A percentile compares a stretch with the other conserved stretches of the same genome.
phyloP scores from a whole-genome alignment of 2,329 filamentous ascomycete genomes.

The Intubia oerlemansii region DNA sequence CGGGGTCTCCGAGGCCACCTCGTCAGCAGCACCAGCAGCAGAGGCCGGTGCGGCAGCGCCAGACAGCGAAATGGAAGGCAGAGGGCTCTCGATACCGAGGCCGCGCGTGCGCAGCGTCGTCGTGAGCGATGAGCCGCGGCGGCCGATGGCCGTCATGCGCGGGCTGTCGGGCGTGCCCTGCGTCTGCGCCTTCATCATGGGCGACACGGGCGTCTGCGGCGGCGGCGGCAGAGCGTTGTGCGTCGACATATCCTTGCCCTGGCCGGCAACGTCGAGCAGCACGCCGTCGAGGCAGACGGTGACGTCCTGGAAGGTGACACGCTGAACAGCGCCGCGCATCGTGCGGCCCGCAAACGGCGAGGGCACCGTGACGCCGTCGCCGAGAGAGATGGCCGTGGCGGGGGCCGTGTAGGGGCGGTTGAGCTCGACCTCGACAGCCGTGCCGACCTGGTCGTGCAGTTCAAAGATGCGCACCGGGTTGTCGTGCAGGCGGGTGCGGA shows the following conservation, averaged over 20 bases:
- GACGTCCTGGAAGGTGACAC: conserved; percentile 54
- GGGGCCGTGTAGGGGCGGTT: conserved; percentile 46
- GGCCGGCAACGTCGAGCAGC: conserved; percentile 29
- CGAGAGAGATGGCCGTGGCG: neutral
- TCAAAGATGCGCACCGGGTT: conserved; percentile 69
- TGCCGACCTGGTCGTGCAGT: conserved; percentile 57
- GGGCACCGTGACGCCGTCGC: conserved; percentile 15
- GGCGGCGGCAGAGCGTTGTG: conserved; percentile 29
- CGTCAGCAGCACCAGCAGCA: conserved; percentile 16
- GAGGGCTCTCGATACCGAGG: conserved; percentile 7
- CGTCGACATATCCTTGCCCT: conserved; percentile 57
- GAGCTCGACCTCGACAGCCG: conserved; percentile 53
- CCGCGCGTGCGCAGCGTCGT: conserved; percentile 13
- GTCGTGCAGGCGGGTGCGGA: conserved; percentile 49
- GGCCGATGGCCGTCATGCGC: conserved; percentile 5
- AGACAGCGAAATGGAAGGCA: neutral
- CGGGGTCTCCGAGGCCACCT: neutral
- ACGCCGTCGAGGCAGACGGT: conserved; percentile 58
- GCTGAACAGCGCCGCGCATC: conserved; percentile 49
- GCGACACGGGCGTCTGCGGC: conserved; percentile 27
- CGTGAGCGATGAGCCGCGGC: conserved; percentile 13
- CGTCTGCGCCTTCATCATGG: conserved; percentile 31
- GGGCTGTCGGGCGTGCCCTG: conserved; percentile 7
- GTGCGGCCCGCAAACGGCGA: conserved; percentile 51
- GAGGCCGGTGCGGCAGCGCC: conserved; percentile 9